These are phyloP conservation scores for Linnemannia hyalina DNA, from an alignment of 192 early-diverging fungal species.

Conservation along the genomic window DNA sequence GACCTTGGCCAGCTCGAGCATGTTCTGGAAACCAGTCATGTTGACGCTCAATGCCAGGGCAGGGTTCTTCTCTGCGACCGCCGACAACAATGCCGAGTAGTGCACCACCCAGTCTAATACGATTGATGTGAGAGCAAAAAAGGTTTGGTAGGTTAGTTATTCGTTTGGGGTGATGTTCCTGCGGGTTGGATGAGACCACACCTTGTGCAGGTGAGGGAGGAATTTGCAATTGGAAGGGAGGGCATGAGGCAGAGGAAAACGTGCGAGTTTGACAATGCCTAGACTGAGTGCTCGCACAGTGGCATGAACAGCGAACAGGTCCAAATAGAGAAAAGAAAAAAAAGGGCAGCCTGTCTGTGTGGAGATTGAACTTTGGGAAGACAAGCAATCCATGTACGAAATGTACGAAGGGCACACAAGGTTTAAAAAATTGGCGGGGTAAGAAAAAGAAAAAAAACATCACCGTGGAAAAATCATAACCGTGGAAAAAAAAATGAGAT, in stretches of 20 bases:
- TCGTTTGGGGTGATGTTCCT: background rate
- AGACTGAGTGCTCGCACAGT: background rate
- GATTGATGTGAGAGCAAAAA: background rate
- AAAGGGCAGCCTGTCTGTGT: background rate
- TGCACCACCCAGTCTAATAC: slow-evolving; percentile 73
- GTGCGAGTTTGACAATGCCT: background rate
- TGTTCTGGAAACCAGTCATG: slow-evolving; percentile 76
- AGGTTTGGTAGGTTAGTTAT: background rate
- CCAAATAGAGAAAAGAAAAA: background rate
- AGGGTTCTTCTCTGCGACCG: slow-evolving; percentile 75
- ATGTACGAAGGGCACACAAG: background rate
- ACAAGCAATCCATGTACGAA: background rate
- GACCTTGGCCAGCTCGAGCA: slow-evolving; percentile 69
- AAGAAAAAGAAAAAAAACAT: background rate
- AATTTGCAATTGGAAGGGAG: too few relatives aligned
- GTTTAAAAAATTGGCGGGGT: background rate
- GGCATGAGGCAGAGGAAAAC: background rate
- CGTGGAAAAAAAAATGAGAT: slow-evolving; percentile 6
- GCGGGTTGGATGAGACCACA: background rate
- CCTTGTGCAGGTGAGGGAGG: too few relatives aligned
- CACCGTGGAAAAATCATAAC: background rate
- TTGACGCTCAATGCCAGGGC: slow-evolving; percentile 71
- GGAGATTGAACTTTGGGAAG: slow-evolving; percentile 31
- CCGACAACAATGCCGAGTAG: slow-evolving; percentile 75
- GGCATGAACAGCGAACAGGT: background rate